These are phyloP conservation scores for Tetragonia tetragonoides DNA, from an alignment of 148 eudicot genomes.

Conservation along the genomic window DNA sequence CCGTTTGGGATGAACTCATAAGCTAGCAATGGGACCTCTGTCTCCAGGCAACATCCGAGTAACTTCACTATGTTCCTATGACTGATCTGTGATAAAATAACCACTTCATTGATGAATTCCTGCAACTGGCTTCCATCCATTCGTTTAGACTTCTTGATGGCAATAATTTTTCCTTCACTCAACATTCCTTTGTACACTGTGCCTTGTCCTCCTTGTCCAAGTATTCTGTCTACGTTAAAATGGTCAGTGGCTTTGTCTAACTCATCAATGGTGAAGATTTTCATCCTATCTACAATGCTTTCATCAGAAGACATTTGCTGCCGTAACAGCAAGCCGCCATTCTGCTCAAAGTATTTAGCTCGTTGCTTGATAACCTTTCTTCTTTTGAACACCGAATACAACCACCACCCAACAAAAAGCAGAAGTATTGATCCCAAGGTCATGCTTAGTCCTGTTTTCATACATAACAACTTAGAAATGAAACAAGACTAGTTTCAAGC, in stretches of 20 bases:
- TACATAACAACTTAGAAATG: not conserved
- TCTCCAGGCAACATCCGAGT: conserved; percentile 29
- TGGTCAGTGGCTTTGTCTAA: conserved; percentile 34
- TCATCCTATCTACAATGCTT: conserved; percentile 21
- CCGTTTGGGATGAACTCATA: conserved; percentile 38
- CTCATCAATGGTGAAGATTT: conserved; percentile 27
- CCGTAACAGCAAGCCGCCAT: conserved; percentile 34
- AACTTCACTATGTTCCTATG: conserved; percentile 44
- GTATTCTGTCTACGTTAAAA: conserved; percentile 30
- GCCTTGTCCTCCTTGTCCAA: conserved; percentile 45
- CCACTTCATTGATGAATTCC: conserved; percentile 39
- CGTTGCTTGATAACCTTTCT: conserved; percentile 19
- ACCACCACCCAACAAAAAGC: conserved; percentile 18
- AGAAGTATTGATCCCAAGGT: conserved; percentile 24
- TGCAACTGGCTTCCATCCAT: conserved; percentile 22
- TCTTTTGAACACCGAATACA: conserved; percentile 8
- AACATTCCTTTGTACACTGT: conserved; percentile 44
- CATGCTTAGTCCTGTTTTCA: conserved; percentile 25
- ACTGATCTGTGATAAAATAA: conserved; percentile 34
- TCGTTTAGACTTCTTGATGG: conserved; percentile 34
- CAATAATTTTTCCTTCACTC: conserved; percentile 36
- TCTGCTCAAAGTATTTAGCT: conserved; percentile 28
- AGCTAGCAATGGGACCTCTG: conserved; percentile 34
- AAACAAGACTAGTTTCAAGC: too few species aligned
- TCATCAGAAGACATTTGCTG: conserved; percentile 31